Evolutionary conservation across 1,284 basidiomycete genomes (phyloP).

Genomic region (Ustilago bromivora): DNA sequence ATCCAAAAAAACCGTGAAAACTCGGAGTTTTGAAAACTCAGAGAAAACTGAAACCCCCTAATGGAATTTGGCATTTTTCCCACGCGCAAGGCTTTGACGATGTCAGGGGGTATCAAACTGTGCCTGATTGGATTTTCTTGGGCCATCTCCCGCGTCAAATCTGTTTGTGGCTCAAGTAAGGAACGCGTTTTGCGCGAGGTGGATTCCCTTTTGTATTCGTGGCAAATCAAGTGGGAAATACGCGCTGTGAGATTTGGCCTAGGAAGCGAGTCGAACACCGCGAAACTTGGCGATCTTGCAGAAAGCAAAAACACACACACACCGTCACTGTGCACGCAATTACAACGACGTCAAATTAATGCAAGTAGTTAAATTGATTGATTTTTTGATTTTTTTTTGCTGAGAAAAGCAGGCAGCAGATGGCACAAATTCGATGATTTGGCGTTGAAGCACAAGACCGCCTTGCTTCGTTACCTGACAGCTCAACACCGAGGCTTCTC

Average conservation of each 20-base stretch:
- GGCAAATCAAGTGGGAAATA: neutral
- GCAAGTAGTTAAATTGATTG: no score
- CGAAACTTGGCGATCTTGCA: neutral
- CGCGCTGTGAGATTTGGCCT: slow-evolving; percentile 2
- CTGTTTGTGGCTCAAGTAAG: slow-evolving; percentile 10
- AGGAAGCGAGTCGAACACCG: neutral
- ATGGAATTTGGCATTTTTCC: slow-evolving; percentile 8
- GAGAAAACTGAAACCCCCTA: no score
- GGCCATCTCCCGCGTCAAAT: slow-evolving; percentile 1
- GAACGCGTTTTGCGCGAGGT: neutral
- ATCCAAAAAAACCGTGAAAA: no score
- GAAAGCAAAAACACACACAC: no score
- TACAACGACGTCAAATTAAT: no score
- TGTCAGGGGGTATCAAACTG: neutral
- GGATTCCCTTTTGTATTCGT: neutral
- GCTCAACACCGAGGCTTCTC: slow-evolving; percentile 4
- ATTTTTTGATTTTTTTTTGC: neutral
- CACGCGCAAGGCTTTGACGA: slow-evolving; percentile 15
- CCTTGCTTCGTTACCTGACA: slow-evolving; percentile 14
- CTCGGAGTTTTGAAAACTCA: no score
- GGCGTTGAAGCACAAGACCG: neutral
- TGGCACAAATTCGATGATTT: neutral
- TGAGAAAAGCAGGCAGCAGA: neutral
- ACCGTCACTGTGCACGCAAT: no score
- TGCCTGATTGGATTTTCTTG: slow-evolving; percentile 9